These are phyloP conservation scores for Triticum turgidum DNA, from an alignment of 176 grass and related monocot genomes.

Conservation along the genomic window DNA sequence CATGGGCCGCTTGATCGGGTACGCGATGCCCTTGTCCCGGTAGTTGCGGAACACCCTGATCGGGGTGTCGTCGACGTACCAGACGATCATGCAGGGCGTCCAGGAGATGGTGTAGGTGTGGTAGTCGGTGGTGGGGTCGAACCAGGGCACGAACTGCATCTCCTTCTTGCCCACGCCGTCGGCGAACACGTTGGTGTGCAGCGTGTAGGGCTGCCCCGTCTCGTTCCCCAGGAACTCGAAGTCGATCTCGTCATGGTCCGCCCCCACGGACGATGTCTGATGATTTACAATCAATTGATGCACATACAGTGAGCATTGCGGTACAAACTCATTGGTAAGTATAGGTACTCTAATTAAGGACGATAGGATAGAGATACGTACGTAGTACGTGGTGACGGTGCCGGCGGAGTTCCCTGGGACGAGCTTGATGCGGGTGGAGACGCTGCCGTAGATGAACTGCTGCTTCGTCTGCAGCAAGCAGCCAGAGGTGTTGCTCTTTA, in stretches of 20 bases:
- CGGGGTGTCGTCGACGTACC: constrained; percentile 44
- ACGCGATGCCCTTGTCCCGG: constrained; percentile 38
- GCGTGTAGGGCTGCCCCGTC: constrained; percentile 50
- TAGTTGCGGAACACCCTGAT: constrained; percentile 72
- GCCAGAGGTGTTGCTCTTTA: neutral
- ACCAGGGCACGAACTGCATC: constrained; percentile 71
- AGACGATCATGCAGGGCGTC: constrained; percentile 53
- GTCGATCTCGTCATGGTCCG: neutral
- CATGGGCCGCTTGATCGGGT: constrained; percentile 46
- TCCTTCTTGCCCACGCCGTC: constrained; percentile 47
- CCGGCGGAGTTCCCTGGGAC: constrained; percentile 55
- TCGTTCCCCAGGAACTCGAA: neutral
- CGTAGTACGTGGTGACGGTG: constrained; percentile 42
- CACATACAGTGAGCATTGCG: too few relatives aligned
- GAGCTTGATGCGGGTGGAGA: constrained; percentile 65
- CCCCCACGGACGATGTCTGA: neutral
- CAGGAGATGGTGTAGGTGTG: constrained; percentile 88
- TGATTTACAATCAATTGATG: neutral
- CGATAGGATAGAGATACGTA: neutral
- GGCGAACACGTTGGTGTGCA: constrained; percentile 69
- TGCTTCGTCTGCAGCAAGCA: constrained; percentile 57
- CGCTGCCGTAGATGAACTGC: constrained; percentile 67
- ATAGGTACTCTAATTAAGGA: too few relatives aligned
- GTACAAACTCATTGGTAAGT: too few relatives aligned
- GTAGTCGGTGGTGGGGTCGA: constrained; percentile 62